Evolutionary conservation across 805 yeast species (phyloP), one percentile per base, ranked within the genome.

Genomic region (Candida ulmi): DNA sequence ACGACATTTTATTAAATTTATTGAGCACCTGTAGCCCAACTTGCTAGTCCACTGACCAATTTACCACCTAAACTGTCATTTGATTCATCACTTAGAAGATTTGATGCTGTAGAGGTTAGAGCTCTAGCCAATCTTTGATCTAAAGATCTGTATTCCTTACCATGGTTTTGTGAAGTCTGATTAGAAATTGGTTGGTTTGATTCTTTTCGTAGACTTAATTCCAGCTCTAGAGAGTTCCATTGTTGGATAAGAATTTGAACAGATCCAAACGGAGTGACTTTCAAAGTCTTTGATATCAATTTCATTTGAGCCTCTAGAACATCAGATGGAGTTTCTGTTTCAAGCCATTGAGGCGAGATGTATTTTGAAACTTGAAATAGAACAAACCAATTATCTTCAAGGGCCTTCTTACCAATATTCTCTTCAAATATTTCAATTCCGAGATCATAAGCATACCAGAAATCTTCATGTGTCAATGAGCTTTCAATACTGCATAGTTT

Each of bases 361-460:
- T 57, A 72, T 58, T 83, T 82, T 3, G 85, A 84, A 3, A 83
- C 79, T 50, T 86, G 95, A 50, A 80, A 82, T 44, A 83, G 76
- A 1, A 85, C 76, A 19, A 79, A 68, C 95, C 96, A 88, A 35
- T 67, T 61, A 15, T 62, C 60, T 32, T 11, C 34, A 35, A 23
- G 52, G 25, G 30, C 46, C 40, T 23, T 45, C 37, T 7, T 35
- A 16, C 13, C 34, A 1, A 8, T 36, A 30, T 44, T 47, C 19
- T 65, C 61, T 9, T 76, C 51, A 30, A 76, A 55, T 17, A 59
- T 64, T n/a, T 49, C 48, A 1, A 74, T 55, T 33, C 66, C 61
- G 4, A 31, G 9, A 15, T 61, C 58, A 45, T 67, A 70, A 0
- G 95, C 88, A 46, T 66, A 76, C 2, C 58, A 55, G 48, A 85